These are phyloP conservation scores for Meyerozyma smithsonii DNA, from an alignment of 1,139 yeast genomes.

Conservation along the genomic window DNA sequence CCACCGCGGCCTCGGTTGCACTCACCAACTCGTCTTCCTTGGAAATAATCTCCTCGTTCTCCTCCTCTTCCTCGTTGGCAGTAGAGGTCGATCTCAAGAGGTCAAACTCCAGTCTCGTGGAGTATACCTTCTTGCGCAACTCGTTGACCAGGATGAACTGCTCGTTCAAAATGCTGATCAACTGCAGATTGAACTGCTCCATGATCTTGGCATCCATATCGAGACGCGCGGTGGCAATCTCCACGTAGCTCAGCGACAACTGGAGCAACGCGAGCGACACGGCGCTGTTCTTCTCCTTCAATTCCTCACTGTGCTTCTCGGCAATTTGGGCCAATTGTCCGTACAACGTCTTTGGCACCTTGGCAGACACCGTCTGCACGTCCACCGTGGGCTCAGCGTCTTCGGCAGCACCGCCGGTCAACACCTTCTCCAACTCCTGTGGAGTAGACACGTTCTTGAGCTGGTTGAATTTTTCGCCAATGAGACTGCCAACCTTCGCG, in stretches of 20 bases:
- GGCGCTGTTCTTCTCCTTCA: slow-evolving; percentile 41
- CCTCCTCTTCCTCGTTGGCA: slow-evolving; percentile 26
- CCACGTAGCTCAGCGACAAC: slow-evolving; percentile 54
- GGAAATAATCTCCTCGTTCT: slow-evolving; percentile 53
- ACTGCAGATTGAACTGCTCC: slow-evolving; percentile 50
- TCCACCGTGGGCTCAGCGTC: slow-evolving; percentile 17
- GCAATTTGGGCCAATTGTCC: slow-evolving; percentile 39
- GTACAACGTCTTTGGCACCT: slow-evolving; percentile 41
- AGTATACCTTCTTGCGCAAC: slow-evolving; percentile 63
- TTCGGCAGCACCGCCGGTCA: slow-evolving; percentile 23
- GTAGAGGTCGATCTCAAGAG: slow-evolving; percentile 45
- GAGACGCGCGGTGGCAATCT: slow-evolving; percentile 56
- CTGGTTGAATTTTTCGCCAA: slow-evolving; percentile 51
- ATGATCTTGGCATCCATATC: slow-evolving; percentile 62
- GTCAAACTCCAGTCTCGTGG: slow-evolving; percentile 66
- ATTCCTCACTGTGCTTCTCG: slow-evolving; percentile 33
- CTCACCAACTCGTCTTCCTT: slow-evolving; percentile 76
- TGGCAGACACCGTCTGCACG: slow-evolving; percentile 29
- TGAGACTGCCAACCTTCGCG: slow-evolving; percentile 57
- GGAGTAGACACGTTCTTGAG: slow-evolving; percentile 59
- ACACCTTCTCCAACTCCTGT: slow-evolving; percentile 56
- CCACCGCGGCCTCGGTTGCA: slow-evolving; percentile 73
- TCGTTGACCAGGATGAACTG: slow-evolving; percentile 59
- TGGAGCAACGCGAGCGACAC: slow-evolving; percentile 51
- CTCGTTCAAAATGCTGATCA: slow-evolving; percentile 47